Conservation (phyloP, 768 basidiomycete genomes). For the Mycena galericulata region DNA sequence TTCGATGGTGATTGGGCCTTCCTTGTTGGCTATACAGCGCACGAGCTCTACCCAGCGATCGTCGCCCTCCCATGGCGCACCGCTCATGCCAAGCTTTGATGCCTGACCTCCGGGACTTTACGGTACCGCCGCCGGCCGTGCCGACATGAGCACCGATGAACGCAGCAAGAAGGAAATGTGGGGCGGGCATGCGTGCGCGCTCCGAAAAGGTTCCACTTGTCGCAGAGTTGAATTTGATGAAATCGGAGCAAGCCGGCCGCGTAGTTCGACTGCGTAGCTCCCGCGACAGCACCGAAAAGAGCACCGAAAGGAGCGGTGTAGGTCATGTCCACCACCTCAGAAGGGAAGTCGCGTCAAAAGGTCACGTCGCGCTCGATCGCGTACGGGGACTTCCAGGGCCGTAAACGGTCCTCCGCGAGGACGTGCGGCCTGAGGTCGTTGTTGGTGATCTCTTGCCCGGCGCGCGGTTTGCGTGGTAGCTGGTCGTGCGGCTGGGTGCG, state of each 20-base stretch:
- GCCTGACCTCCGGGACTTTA: too few species aligned
- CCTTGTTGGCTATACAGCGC: conserved; percentile 34
- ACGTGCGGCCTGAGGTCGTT: too few species aligned
- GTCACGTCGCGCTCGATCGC: not conserved
- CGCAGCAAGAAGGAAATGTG: conserved; percentile 41
- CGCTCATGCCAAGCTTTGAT: conserved; percentile 53
- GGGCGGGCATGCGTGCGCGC: conserved; percentile 46
- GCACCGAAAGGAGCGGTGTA: too few species aligned
- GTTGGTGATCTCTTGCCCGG: too few species aligned
- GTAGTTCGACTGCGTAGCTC: conserved; percentile 38
- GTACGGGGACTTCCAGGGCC: not conserved
- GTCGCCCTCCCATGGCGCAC: too few species aligned
- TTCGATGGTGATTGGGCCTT: too few species aligned
- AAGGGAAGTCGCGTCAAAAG: too few species aligned
- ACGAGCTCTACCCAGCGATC: conserved; percentile 39
- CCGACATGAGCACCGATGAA: conserved; percentile 42
- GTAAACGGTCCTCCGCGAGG: too few species aligned
- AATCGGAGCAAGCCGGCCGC: conserved; percentile 49
- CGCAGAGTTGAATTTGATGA: conserved; percentile 54
- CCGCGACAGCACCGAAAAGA: conserved; percentile 22
- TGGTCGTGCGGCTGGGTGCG: too few species aligned
- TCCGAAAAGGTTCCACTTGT: conserved; percentile 44
- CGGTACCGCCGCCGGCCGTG: conserved; percentile 46
- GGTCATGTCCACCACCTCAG: too few species aligned
- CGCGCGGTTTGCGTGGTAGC: too few species aligned